Base-by-base conservation (phyloP, 2,329 filamentous ascomycete species). In the Chaetomium olivaceum region DNA sequence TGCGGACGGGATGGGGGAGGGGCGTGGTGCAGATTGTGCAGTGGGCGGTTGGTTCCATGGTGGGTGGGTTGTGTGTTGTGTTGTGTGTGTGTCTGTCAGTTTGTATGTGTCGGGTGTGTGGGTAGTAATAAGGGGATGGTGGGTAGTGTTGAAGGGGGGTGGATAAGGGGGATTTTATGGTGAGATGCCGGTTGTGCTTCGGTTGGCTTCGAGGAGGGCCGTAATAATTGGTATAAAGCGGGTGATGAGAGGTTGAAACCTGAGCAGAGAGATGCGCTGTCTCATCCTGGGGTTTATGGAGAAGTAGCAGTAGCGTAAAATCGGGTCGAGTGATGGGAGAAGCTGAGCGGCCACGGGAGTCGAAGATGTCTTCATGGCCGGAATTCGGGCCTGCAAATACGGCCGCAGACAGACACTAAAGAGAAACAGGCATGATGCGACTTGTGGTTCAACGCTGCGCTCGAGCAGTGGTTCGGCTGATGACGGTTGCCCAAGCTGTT, bases 21-120 rank as follows among this genome's bases (percentile, higher is more conserved):
- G 48, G 46, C 6, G n/a, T 46, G 48, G 43, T 51, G 46, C 58
- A 60, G 58, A 60, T 46, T 19, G 58, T 51, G 58, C 43, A 51
- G 43, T 7, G 16, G 39, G 39, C 7, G 16, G 6, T 2, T 14
- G 19, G 7, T 11, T 60, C 36, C 56, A 58, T 58, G 56, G 36
- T 27, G 56, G n/a, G n/a, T n/a, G n/a, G n/a, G n/a, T n/a, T n/a
- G 33, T 25, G 7, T 2, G 16, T 14, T 43, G 5, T 14, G 14
- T 43, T 43, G 36, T 43, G 36, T n/a, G 50, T 8, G 23, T 7
- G 25, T 52, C 5, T 27, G 46, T 11, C n/a, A 25, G 46, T 29
- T 3, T 29, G 27, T 29, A 6, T 29, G 6, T 29, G 3, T 3
- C 27, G 8, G 33, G 33, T 36, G 33, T 36, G 33, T 3, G 33